A percentile compares a stretch with the other conserved stretches of the same genome.
phyloP scores from a whole-genome alignment of 495 filamentous ascomycete species.

The Aspergillus bertholletiae region DNA sequence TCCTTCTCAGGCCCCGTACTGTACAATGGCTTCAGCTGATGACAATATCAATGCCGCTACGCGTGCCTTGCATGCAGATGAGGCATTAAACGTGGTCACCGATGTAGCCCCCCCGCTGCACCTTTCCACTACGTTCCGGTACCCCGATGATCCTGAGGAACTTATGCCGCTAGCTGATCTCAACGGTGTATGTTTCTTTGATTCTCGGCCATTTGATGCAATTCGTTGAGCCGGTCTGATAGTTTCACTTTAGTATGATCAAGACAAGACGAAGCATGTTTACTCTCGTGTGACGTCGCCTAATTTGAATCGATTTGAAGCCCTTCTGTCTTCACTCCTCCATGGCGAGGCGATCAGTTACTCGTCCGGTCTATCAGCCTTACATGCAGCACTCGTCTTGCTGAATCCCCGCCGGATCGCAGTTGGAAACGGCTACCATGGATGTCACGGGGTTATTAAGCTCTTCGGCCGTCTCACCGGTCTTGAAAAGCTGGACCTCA shows the following conservation, averaged over 20 bases:
- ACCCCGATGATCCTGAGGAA: constrained; percentile 61
- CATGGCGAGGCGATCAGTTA: constrained; percentile 70
- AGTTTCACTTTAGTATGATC: constrained; percentile 14
- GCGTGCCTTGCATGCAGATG: constrained; percentile 82
- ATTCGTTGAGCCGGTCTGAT: neutral
- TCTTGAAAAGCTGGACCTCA: constrained; percentile 60
- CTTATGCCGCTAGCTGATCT: constrained; percentile 47
- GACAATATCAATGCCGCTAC: constrained; percentile 48
- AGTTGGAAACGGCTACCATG: constrained; percentile 85
- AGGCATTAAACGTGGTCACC: constrained; percentile 62
- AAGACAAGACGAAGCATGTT: constrained; percentile 40
- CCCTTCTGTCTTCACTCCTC: constrained; percentile 69
- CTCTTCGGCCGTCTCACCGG: constrained; percentile 69
- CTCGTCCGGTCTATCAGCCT: constrained; percentile 78
- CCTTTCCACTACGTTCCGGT: constrained; percentile 85
- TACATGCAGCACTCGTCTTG: constrained; percentile 75
- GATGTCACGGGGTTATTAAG: constrained; percentile 78
- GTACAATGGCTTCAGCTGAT: constrained; percentile 29
- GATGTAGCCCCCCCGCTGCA: constrained; percentile 86
- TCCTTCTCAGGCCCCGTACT: constrained; percentile 13
- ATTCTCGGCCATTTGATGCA: neutral
- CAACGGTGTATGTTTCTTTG: constrained; percentile 21
- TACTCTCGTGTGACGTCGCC: constrained; percentile 79
- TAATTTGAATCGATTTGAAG: constrained; percentile 78
- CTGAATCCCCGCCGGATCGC: constrained; percentile 75